Evolutionary conservation across 2,329 filamentous ascomycete species (phyloP).

Genomic region (Dothiorella sarmentorum): DNA sequence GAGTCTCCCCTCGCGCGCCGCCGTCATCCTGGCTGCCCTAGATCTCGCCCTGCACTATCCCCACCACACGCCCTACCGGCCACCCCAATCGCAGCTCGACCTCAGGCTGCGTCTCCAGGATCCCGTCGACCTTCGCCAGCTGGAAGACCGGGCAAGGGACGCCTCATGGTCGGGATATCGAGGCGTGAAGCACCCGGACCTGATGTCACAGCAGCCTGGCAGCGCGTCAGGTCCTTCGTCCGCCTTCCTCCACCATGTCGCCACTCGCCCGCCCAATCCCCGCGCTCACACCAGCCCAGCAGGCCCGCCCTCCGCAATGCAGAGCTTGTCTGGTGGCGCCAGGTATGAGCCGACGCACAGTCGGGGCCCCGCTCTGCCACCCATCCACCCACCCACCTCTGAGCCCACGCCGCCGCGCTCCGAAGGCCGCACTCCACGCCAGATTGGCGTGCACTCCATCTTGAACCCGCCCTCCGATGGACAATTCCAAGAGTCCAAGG

Average conservation of each 20-base stretch:
- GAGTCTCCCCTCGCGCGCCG: slow-evolving; percentile 11
- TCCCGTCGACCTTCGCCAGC: slow-evolving; percentile 24
- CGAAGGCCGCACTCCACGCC: slow-evolving; percentile 31
- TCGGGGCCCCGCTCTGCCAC: slow-evolving; percentile 14
- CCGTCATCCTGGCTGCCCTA: slow-evolving; percentile 39
- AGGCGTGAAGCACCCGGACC: slow-evolving; percentile 11
- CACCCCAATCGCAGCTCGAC: slow-evolving; percentile 18
- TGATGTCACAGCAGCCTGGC: slow-evolving; percentile 20
- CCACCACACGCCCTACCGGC: slow-evolving; percentile 31
- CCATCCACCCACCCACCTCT: slow-evolving; percentile 10
- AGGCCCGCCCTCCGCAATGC: slow-evolving; percentile 4
- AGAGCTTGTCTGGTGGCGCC: slow-evolving; percentile 18
- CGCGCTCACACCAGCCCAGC: slow-evolving; percentile 3
- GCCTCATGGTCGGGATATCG: slow-evolving; percentile 31
- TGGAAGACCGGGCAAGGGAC: slow-evolving; percentile 20
- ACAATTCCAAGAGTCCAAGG: slow-evolving; percentile 26
- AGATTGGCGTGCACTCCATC: slow-evolving; percentile 45
- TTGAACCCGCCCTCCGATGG: slow-evolving; percentile 41
- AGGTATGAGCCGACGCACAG: slow-evolving; percentile 9
- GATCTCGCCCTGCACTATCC: slow-evolving; percentile 34
- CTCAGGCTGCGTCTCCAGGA: slow-evolving; percentile 31
- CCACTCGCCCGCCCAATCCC: slow-evolving; percentile 1
- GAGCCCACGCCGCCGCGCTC: slow-evolving; percentile 23
- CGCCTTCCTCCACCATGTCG: slow-evolving; percentile 11
- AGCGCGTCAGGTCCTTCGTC: slow-evolving; percentile 19